Percentiles rank a stretch among this genome's conserved stretches.
Evolutionary conservation across 805 yeast species (phyloP).

Genomic region (Zygoascus flipseniorum): DNA sequence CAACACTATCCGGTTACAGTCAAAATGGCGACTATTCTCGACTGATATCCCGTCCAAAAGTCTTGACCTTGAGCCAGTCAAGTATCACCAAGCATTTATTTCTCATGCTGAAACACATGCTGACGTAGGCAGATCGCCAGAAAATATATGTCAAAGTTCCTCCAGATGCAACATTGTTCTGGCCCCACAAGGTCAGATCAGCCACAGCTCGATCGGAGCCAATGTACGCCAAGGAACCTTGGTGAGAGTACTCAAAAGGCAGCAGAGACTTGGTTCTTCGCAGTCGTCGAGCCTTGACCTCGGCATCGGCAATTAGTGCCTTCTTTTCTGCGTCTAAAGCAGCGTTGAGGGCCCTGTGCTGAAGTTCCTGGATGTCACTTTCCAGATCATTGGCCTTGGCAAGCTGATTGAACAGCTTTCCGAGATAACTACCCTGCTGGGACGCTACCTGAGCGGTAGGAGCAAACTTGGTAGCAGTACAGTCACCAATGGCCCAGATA

Average conservation of each 20-base stretch:
- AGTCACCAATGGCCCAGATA: conserved; percentile 88
- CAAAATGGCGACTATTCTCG: conserved; percentile 45
- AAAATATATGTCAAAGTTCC: conserved; percentile 83
- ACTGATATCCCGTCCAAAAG: conserved; percentile 91
- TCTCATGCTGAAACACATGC: conserved; percentile 85
- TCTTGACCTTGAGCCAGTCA: conserved; percentile 82
- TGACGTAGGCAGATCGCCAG: conserved; percentile 91
- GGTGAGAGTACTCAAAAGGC: conserved; percentile 75
- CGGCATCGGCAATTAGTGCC: conserved; percentile 36
- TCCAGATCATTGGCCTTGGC: conserved; percentile 30
- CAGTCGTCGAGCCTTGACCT: conserved; percentile 34
- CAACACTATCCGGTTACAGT: too few species aligned
- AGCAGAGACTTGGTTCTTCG: conserved; percentile 29
- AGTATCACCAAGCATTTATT: conserved; percentile 77
- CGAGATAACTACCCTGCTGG: conserved; percentile 84
- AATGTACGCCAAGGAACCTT: conserved; percentile 90
- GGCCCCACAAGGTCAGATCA: conserved; percentile 57
- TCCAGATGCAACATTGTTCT: conserved; percentile 72
- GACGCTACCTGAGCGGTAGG: conserved; percentile 98
- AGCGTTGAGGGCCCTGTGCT: conserved; percentile 27
- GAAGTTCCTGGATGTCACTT: conserved; percentile 31
- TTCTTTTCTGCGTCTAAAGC: conserved; percentile 17
- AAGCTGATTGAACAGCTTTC: conserved; percentile 53
- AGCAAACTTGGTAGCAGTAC: conserved; percentile 80
- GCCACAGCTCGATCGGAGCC: conserved; percentile 92